Evolutionary conservation across 768 basidiomycete genomes (phyloP), one percentile per base, ranked within the genome.

Genomic region (Mrakia blollopis): DNA sequence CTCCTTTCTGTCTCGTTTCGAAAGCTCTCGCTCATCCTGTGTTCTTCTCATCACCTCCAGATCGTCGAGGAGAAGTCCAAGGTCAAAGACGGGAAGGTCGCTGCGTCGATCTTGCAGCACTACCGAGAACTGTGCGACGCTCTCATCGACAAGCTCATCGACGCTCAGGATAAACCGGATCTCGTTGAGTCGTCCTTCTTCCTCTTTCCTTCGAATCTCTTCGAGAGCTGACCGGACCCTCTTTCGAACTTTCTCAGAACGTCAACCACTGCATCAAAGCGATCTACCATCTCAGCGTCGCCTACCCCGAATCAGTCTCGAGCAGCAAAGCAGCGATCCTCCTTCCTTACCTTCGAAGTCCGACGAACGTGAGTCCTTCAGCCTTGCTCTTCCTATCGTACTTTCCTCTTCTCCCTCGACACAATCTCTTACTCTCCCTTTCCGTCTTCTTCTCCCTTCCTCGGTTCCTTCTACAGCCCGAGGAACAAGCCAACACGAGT

Each of bases 291-390:
- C 89, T 98, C 80, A 88, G 90, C 9, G 88, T 89, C 3, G 92
- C 94, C 0, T 90, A 94, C 83, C 92, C 95, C 0, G 87, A 89
- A 6, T 87, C 96, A 39, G 86, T 99, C n/a, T 91, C 93, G 35
- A 89, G 90, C 6, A 86, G 88, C 0, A 91, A 92, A 78, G 97
- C 94, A 0, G 90, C 90, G 2, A 92, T 91, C 0, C 86, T 99
- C 6, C 86, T 98, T 3, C 94, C 94, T 0, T 98, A 98, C 82
- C 86, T 99, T 69, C 94, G 93, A 83, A 91, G 90, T 79, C 89
- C 91, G 0, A 87, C 87, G 7, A 89, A 90, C 23, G 93, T 95
- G 82, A 80, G 88, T 83, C 44, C 44, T 44, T 35, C 10, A 9
- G 16, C 2, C 21, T n/a, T 67, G 32, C 32, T 47, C 44, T 47